phyloP scores from a whole-genome alignment of 2,329 filamentous ascomycete species.

The Aspergillus vadensis region DNA sequence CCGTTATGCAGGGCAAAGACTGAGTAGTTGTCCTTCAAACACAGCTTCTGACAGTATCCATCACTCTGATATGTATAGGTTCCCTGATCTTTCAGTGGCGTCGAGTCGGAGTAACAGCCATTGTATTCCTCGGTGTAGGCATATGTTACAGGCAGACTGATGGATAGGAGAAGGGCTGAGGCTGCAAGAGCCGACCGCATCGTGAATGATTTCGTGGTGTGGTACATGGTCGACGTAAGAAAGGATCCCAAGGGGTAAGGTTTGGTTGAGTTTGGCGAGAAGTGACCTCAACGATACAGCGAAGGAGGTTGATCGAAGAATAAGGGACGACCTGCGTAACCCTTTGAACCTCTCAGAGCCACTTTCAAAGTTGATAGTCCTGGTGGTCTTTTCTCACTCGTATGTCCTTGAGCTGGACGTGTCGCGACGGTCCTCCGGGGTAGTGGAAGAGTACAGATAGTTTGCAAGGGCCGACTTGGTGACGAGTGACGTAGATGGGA shows the following conservation, averaged over 20 bases:
- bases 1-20: constrained; percentile 66
- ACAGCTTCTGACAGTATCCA: constrained; percentile 58
- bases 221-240: constrained; percentile 10
- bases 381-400: neutral
- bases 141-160: constrained; percentile 21
- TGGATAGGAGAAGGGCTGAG: constrained; percentile 30
- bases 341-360: constrained; percentile 24
- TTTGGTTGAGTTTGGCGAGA: no score
- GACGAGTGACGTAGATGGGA: neutral
- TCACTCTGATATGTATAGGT: constrained; percentile 55
- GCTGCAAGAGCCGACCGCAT: constrained; percentile 28
- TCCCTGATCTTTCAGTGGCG: constrained; percentile 52
- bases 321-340: constrained; percentile 44
- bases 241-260: constrained; percentile 8
- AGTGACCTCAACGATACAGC: constrained; percentile 17
- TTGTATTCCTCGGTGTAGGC: constrained; percentile 29
- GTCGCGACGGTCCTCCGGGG: neutral
- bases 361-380: constrained; percentile 4
- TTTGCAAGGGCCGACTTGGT: neutral
- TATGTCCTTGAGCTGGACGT: neutral
- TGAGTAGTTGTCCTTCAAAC: constrained; percentile 49
- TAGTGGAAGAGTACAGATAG: neutral
- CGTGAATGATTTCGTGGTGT: constrained; percentile 33
- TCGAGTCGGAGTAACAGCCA: constrained; percentile 56
- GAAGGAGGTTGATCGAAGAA: constrained; percentile 24